Percentiles rank a stretch among this genome's conserved stretches.
Conservation (phyloP, 2,329 filamentous ascomycete genomes). For the Ophiostoma sp. region DNA sequence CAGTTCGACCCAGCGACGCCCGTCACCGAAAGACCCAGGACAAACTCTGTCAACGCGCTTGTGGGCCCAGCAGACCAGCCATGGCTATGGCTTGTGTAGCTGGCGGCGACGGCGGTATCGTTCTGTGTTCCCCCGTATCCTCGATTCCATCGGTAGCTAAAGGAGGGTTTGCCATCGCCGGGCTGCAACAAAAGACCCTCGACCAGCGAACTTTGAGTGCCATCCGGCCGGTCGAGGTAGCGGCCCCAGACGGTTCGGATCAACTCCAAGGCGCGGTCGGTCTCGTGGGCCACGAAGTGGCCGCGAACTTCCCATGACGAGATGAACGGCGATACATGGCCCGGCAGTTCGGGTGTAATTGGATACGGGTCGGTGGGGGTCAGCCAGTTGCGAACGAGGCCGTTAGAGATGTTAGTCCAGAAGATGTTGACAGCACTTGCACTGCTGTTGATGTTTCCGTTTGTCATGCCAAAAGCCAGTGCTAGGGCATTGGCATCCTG, state of each 20-base stretch:
- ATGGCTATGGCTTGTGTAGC: conserved; percentile 51
- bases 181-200: conserved; percentile 53
- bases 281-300: conserved; percentile 50
- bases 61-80: conserved; percentile 53
- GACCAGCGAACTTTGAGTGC: conserved; percentile 59
- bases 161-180: conserved; percentile 48
- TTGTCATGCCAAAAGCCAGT: conserved; percentile 49
- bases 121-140: conserved; percentile 55
- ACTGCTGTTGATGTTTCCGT: conserved; percentile 30
- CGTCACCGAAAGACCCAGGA: conserved; percentile 45
- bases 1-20: conserved; percentile 24
- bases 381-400: conserved; percentile 52
- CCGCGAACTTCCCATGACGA: conserved; percentile 60
- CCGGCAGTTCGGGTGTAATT: conserved; percentile 55
- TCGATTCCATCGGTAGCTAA: conserved; percentile 54
- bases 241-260: conserved; percentile 60
- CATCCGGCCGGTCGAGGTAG: conserved; percentile 58
- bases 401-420: conserved; percentile 43
- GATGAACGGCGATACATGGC: conserved; percentile 60
- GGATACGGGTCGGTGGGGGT: conserved; percentile 43
- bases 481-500: conserved; percentile 63
- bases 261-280: conserved; percentile 55
- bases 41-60: conserved; percentile 45
- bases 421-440: not conserved
- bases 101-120: conserved; percentile 15